phyloP scores from a whole-genome alignment of 345 rosid genomes.

The Ceriops decandra region DNA sequence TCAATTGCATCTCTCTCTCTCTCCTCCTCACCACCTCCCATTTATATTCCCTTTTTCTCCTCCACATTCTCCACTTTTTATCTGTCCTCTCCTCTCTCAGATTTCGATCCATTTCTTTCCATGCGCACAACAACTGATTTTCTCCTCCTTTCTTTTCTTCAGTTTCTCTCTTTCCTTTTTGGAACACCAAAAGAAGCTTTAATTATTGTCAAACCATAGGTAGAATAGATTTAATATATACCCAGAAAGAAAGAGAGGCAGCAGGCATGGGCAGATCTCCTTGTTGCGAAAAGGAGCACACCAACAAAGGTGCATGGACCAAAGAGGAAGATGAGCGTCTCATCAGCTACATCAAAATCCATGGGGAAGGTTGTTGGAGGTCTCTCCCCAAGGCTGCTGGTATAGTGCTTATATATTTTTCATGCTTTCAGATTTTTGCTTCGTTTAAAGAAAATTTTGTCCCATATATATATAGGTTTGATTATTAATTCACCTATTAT shows the following conservation, averaged over 20 bases:
- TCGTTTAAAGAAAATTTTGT: no score
- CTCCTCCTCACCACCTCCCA: slow-evolving; percentile 9
- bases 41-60: slow-evolving; percentile 21
- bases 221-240: no score
- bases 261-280: slow-evolving; percentile 47
- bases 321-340: slow-evolving; percentile 58
- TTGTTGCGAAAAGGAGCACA: slow-evolving; percentile 65
- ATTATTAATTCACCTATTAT: neutral
- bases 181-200: no score
- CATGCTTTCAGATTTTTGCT: no score
- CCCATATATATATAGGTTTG: neutral
- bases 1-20: slow-evolving; percentile 27
- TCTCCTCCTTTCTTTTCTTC: neutral
- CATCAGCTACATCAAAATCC: slow-evolving; percentile 39
- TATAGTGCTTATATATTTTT: neutral
- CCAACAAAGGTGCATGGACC: slow-evolving; percentile 62
- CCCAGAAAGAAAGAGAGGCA: neutral
- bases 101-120: neutral
- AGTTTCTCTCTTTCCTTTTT: neutral
- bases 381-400: slow-evolving; percentile 59
- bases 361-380: slow-evolving; percentile 61
- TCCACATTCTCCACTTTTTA: neutral
- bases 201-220: no score
- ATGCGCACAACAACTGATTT: no score
- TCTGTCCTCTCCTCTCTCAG: slow-evolving; percentile 2